A percentile compares a stretch with the other conserved stretches of the same genome.
Conservation (phyloP, 768 basidiomycete genomes). For the Lanmaoa rubissima region DNA sequence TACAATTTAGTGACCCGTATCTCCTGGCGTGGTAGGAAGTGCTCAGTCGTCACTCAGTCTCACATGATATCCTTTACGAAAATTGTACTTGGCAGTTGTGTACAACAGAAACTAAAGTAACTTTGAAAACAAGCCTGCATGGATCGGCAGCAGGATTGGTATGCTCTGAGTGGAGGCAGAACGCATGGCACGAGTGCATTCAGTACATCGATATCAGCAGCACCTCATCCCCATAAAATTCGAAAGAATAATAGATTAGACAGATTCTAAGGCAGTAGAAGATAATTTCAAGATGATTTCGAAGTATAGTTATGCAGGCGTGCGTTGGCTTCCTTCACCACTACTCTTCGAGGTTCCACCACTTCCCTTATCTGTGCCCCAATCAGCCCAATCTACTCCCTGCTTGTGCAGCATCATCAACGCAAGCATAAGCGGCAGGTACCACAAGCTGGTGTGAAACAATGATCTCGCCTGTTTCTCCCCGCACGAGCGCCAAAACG, state of each 20-base stretch:
- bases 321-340: background rate
- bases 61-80: background rate
- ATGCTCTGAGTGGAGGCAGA: background rate
- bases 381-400: conserved; percentile 72
- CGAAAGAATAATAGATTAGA: background rate
- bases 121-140: background rate
- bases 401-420: conserved; percentile 96
- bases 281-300: background rate
- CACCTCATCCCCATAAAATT: too few relatives aligned
- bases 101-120: background rate
- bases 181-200: background rate
- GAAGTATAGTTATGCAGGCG: background rate
- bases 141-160: background rate
- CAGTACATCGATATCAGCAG: background rate
- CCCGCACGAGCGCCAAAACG: conserved; percentile 68
- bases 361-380: conserved; percentile 29
- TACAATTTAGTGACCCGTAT: background rate
- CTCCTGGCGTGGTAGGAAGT: background rate
- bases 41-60: background rate
- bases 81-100: too few relatives aligned
- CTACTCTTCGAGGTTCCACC: background rate
- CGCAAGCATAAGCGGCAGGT: conserved; percentile 83
- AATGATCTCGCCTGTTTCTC: conserved; percentile 77
- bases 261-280: background rate
- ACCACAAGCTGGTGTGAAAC: conserved; percentile 85